Conservation (phyloP, 108 stramenopile genomes). For the Pinguiococcus pyrenoidosus region DNA sequence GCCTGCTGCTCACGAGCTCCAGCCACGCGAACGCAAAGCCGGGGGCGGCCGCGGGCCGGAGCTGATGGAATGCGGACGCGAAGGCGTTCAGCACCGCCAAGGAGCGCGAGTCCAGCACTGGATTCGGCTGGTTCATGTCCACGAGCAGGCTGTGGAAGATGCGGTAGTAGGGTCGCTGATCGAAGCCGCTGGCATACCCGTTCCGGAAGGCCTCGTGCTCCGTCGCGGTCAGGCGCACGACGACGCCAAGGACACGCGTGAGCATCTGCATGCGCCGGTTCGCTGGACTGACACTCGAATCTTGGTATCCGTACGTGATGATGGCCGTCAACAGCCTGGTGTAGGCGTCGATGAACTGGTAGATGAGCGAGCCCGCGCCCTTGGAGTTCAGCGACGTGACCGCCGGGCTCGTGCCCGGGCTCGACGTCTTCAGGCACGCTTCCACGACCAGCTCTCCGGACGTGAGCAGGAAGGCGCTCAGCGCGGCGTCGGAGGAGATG, state of each 20-base stretch:
- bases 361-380: slow-evolving; percentile 59
- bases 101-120: slow-evolving; percentile 17
- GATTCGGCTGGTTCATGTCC: slow-evolving; percentile 75
- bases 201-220: slow-evolving; percentile 30
- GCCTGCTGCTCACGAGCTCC: slow-evolving; percentile 85
- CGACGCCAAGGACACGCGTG: background rate
- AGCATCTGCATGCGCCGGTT: slow-evolving; percentile 29
- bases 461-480: no score
- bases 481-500: no score
- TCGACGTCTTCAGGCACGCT: slow-evolving; percentile 23
- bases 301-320: no score
- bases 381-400: background rate
- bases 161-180: slow-evolving; percentile 95
- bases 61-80: slow-evolving; percentile 71
- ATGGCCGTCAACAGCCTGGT: slow-evolving; percentile 76
- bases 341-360: slow-evolving; percentile 79
- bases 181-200: slow-evolving; percentile 36
- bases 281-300: no score
- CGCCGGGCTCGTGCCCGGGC: background rate
- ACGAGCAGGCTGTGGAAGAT: slow-evolving; percentile 76
- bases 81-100: slow-evolving; percentile 64
- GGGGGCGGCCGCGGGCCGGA: slow-evolving; percentile 85
- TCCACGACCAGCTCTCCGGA: slow-evolving; percentile 70
- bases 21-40: slow-evolving; percentile 95
- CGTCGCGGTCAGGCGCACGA: background rate